Evolutionary conservation across 2,329 filamentous ascomycete genomes (phyloP).

Genomic region (Aspergillus clavatus): DNA sequence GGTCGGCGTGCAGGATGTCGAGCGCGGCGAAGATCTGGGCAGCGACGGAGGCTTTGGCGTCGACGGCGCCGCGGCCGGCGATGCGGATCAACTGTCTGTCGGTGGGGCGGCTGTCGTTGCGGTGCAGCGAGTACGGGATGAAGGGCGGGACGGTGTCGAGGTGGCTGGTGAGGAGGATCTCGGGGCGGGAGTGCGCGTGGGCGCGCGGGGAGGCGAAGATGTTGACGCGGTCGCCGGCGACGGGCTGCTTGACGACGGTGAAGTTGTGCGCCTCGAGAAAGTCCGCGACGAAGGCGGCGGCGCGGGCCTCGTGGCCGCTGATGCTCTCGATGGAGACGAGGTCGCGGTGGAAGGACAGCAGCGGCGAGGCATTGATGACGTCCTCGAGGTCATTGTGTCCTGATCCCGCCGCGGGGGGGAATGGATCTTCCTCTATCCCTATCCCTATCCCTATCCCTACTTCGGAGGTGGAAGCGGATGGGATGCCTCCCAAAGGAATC

Average conservation of each 20-base stretch:
- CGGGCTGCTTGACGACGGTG: conserved; percentile 56
- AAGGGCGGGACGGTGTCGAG: conserved; percentile 64
- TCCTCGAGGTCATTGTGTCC: conserved; percentile 23
- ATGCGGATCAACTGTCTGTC: conserved; percentile 33
- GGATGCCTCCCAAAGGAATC: conserved; percentile 5
- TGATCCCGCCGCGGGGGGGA: conserved; percentile 2
- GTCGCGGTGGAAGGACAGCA: conserved; percentile 69
- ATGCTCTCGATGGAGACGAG: conserved; percentile 72
- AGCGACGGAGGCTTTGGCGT: conserved; percentile 45
- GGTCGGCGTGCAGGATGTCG: conserved; percentile 41
- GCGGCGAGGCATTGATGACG: conserved; percentile 41
- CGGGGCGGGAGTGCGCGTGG: conserved; percentile 6
- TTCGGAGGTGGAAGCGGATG: background rate
- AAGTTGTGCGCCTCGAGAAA: conserved; percentile 61
- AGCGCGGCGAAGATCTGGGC: conserved; percentile 42
- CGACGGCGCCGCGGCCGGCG: conserved; percentile 43
- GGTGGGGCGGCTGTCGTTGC: conserved; percentile 24
- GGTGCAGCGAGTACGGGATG: conserved; percentile 48
- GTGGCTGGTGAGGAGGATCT: conserved; percentile 59
- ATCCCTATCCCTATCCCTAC: no score
- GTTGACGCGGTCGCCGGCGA: conserved; percentile 59
- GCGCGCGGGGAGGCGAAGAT: conserved; percentile 58
- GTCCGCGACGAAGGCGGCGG: conserved; percentile 63
- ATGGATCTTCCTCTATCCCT: no score
- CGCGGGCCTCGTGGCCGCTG: conserved; percentile 61